A percentile compares a stretch with the other conserved stretches of the same genome.
phyloP scores from a whole-genome alignment of 202 grass and related monocot species.

The Tripidium arundinaceum region DNA sequence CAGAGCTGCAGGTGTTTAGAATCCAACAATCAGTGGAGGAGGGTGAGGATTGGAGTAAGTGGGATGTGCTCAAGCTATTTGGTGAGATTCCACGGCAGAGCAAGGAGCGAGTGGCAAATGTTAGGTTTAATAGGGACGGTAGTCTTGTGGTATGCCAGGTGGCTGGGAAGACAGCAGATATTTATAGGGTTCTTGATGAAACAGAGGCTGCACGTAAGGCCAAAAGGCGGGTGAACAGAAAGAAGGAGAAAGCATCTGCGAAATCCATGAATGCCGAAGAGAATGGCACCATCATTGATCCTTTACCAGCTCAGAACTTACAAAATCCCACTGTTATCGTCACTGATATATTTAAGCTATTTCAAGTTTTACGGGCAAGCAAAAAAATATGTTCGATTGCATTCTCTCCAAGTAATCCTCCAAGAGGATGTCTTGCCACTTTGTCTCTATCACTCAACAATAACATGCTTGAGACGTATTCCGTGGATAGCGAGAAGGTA shows the following conservation, averaged over 20 bases:
- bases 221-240: slow-evolving; percentile 75
- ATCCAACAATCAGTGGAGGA: slow-evolving; percentile 47
- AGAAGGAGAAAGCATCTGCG: slow-evolving; percentile 70
- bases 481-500: slow-evolving; percentile 53
- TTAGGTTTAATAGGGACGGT: slow-evolving; percentile 74
- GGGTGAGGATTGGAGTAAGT: slow-evolving; percentile 64
- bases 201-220: slow-evolving; percentile 61
- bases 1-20: slow-evolving; percentile 66
- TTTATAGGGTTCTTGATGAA: slow-evolving; percentile 87
- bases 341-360: slow-evolving; percentile 78
- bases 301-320: slow-evolving; percentile 38
- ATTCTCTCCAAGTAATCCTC: slow-evolving; percentile 61
- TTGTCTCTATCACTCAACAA: slow-evolving; percentile 85
- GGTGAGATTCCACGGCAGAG: slow-evolving; percentile 82
- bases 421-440: slow-evolving; percentile 62
- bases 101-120: slow-evolving; percentile 67
- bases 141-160: slow-evolving; percentile 77
- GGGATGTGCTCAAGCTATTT: slow-evolving; percentile 85
- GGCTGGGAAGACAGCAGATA: slow-evolving; percentile 66
- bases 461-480: slow-evolving; percentile 90
- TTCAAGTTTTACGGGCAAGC: slow-evolving; percentile 63
- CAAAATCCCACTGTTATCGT: slow-evolving; percentile 54
- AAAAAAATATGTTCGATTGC: slow-evolving; percentile 92
- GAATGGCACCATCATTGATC: slow-evolving; percentile 59
- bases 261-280: slow-evolving; percentile 40